phyloP scores from a whole-genome alignment of 257 asterid species.

The Anisodus acutangulus region DNA sequence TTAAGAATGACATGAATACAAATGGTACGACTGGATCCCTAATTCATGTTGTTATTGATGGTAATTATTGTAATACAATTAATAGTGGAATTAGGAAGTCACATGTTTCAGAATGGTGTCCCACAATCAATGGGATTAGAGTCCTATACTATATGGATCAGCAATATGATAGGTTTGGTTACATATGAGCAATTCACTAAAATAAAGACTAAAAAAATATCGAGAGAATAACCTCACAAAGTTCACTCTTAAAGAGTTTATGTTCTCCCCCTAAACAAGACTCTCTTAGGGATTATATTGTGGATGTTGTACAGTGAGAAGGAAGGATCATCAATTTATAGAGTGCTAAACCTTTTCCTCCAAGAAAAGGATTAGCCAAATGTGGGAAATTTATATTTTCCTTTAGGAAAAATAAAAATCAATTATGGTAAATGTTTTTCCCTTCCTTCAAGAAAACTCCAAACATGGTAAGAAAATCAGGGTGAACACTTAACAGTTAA shows the following conservation, averaged over 20 bases:
- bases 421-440: neutral
- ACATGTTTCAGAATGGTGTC: neutral
- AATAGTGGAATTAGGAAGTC: neutral
- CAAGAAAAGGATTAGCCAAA: neutral
- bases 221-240: neutral
- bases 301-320: neutral
- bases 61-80: neutral
- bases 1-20: conserved; percentile 17
- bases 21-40: neutral
- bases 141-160: neutral
- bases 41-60: neutral
- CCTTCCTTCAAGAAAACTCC: neutral
- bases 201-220: neutral
- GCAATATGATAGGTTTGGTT: neutral
- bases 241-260: neutral
- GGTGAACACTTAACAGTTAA: neutral
- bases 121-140: neutral
- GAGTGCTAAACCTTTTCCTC: neutral
- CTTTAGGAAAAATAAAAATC: neutral
- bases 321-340: conserved; percentile 3
- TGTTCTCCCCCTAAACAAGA: neutral
- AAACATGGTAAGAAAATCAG: neutral
- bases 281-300: neutral
- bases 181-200: neutral
- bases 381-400: neutral